These are phyloP conservation scores for Penicillium roqueforti DNA, from an alignment of 495 filamentous ascomycete species.

Conservation along the genomic window DNA sequence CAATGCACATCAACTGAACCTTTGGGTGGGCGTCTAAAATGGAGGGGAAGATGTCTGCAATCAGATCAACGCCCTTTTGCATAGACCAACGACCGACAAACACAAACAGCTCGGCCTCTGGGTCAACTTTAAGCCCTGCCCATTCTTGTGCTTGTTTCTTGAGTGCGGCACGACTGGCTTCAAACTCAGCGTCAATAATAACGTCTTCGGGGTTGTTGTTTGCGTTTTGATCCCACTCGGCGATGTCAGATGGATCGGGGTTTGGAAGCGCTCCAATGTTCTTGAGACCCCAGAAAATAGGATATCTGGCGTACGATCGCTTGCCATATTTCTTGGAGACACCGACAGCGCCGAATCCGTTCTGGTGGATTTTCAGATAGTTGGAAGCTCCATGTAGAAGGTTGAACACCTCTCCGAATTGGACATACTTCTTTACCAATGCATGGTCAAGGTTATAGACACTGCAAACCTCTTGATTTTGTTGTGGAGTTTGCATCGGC, in stretches of 20 bases:
- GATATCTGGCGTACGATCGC: slow-evolving; percentile 70
- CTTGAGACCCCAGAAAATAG: slow-evolving; percentile 74
- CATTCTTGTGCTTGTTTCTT: slow-evolving; percentile 70
- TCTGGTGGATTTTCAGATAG: slow-evolving; percentile 69
- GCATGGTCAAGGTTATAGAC: slow-evolving; percentile 57
- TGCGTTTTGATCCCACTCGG: slow-evolving; percentile 56
- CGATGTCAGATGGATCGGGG: slow-evolving; percentile 70
- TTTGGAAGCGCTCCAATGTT: slow-evolving; percentile 69
- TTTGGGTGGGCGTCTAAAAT: slow-evolving; percentile 64
- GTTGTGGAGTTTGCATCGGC: slow-evolving; percentile 64
- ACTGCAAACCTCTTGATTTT: slow-evolving; percentile 62
- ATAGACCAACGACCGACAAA: slow-evolving; percentile 76
- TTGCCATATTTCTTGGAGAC: slow-evolving; percentile 74
- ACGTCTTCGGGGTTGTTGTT: slow-evolving; percentile 45
- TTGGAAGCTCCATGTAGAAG: slow-evolving; percentile 68
- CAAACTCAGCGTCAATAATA: slow-evolving; percentile 53
- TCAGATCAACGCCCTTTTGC: slow-evolving; percentile 77
- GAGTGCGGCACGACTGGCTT: slow-evolving; percentile 53
- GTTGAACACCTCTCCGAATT: slow-evolving; percentile 68
- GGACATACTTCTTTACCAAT: slow-evolving; percentile 38
- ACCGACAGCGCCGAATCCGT: slow-evolving; percentile 72
- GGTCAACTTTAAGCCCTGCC: slow-evolving; percentile 64
- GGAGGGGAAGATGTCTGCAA: slow-evolving; percentile 71
- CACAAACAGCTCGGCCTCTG: slow-evolving; percentile 67
- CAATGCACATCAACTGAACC: slow-evolving; percentile 66